Percentiles rank a stretch among this genome's conserved stretches.
Conservation (phyloP, 1,284 basidiomycete genomes). For the Pisolithus thermaeus region DNA sequence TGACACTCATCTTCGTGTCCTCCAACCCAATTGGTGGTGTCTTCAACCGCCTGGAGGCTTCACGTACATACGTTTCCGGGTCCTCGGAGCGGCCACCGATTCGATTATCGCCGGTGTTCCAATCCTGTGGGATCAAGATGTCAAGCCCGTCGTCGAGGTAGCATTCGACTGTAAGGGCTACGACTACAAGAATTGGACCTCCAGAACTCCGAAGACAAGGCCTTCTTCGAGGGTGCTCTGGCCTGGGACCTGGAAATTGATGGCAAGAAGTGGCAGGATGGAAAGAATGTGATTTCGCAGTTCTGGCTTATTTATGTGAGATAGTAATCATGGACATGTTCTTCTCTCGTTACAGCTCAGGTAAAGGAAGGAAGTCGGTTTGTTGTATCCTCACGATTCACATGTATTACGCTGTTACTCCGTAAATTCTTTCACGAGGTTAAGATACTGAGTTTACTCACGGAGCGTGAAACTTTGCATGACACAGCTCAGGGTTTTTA, state of each 20-base stretch:
- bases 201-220: slow-evolving; percentile 66
- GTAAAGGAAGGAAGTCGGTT: slow-evolving; percentile 4
- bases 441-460: no score
- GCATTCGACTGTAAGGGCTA: slow-evolving; percentile 96
- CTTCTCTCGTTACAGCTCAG: slow-evolving; percentile 3
- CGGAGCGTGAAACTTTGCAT: no score
- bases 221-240: slow-evolving; percentile 84
- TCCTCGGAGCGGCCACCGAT: slow-evolving; percentile 78
- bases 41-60: slow-evolving; percentile 95
- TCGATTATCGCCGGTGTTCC: slow-evolving; percentile 76
- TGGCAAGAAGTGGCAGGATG: slow-evolving; percentile 84
- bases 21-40: slow-evolving; percentile 88
- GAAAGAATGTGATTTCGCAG: slow-evolving; percentile 66
- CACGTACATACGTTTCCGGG: slow-evolving; percentile 93
- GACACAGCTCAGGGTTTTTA: no score
- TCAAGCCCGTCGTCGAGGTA: slow-evolving; percentile 65
- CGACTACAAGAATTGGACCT: slow-evolving; percentile 69
- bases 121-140: slow-evolving; percentile 75
- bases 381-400: not conserved
- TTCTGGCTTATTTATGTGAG: not conserved
- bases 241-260: slow-evolving; percentile 87
- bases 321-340: not conserved
- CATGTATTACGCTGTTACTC: no score
- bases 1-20: slow-evolving; percentile 91
- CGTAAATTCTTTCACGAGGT: no score